Percentiles rank a stretch among this genome's conserved stretches.
phyloP scores from a whole-genome alignment of 164 flowering plant genomes.

The Annona cherimola region DNA sequence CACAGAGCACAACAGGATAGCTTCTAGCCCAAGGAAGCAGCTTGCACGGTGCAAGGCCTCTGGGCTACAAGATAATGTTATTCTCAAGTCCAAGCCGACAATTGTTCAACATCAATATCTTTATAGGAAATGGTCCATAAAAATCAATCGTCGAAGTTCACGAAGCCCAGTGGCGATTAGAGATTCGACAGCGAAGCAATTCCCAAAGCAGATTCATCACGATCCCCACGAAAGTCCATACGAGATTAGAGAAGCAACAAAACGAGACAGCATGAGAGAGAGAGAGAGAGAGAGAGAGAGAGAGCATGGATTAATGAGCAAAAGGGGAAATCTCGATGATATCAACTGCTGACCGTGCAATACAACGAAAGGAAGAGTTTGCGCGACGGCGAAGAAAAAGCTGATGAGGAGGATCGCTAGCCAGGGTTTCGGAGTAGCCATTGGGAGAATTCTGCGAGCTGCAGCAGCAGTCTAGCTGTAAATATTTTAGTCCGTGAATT shows the following conservation, averaged over 20 bases:
- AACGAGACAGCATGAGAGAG: neutral
- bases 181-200: neutral
- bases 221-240: neutral
- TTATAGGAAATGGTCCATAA: too few species aligned
- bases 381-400: constrained; percentile 27
- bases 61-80: neutral
- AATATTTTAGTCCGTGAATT: too few species aligned
- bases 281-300: neutral
- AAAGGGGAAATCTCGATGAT: neutral
- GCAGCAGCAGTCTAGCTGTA: neutral
- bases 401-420: constrained; percentile 7
- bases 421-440: constrained; percentile 9
- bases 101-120: too few species aligned
- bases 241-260: neutral
- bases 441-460: neutral
- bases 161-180: too few species aligned
- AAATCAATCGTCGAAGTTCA: too few species aligned
- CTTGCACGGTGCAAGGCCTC: neutral
- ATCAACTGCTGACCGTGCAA: constrained; percentile 44
- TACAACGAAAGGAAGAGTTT: constrained; percentile 55
- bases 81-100: neutral
- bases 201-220: neutral
- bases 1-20: neutral
- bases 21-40: neutral
- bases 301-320: neutral